Base-by-base conservation (phyloP, 305 asterid species). In the Caryopteris hybrid region DNA sequence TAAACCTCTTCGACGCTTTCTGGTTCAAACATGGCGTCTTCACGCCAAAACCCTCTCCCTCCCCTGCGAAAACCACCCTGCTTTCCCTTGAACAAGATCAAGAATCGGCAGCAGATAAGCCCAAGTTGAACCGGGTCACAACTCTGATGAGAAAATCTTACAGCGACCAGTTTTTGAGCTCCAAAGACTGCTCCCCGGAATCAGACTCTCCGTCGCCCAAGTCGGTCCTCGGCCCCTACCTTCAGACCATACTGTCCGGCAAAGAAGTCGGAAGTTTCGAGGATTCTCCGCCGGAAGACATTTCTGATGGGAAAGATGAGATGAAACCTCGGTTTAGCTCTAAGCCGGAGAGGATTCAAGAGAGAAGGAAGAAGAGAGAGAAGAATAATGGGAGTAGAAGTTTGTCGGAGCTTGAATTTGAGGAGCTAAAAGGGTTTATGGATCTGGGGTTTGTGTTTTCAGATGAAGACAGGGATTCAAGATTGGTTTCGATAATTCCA, bases 381-480 rank as follows among this genome's bases (percentile, higher is more conserved):
- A 69, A 21, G 34, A 74, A 36, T 2, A 36, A 38, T 1, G 64
- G 55, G 1, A 78, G 89, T 25, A 80, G 66, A 47, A 89, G 96
- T 29, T 63, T 87, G 23, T 78, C 96, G 27, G 95, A 85, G 73
- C 83, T 90, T 0, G 96, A 90, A 13, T 67, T 82, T 10, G 83
- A 90, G 67, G 97, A 90, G 68, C 9, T 90, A n/a, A 88, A 88
- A 67, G 97, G 97, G 80, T 90, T 90, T 60, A 86, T 83, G 87
- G 97, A 90, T 86, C 83, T 88, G 21, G 95, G 95, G 8, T 89
- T 89, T 76, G 90, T 82, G 66, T 89, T 89, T 42, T 76, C 89
- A 0, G 89, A 81, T 17, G 80, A 83, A 20, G 95, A 81, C 16
- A 81, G 72, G 74, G 86, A 81, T 72, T 74, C 90, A 4, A 76